These are phyloP conservation scores for Lactuca sativa DNA, from an alignment of 129 eudicot species.

Conservation along the genomic window DNA sequence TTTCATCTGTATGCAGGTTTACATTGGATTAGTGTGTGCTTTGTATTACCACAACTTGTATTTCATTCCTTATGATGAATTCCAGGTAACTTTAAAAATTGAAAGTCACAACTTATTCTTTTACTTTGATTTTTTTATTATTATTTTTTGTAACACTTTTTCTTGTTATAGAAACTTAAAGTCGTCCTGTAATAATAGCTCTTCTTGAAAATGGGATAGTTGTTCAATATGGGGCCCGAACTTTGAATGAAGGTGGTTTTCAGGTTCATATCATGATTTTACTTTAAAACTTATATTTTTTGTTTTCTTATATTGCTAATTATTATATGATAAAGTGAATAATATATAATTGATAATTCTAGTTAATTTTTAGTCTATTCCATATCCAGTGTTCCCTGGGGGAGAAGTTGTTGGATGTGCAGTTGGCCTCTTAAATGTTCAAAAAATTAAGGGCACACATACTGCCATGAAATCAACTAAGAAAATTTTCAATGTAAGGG, in stretches of 20 bases:
- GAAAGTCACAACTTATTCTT: not conserved
- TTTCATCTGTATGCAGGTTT: slow-evolving; percentile 48
- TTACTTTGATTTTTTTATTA: not conserved
- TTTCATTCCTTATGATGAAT: slow-evolving; percentile 90
- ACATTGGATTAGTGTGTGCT: slow-evolving; percentile 91
- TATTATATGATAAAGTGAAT: slow-evolving; percentile 25
- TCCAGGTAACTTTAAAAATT: slow-evolving; percentile 76
- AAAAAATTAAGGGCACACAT: slow-evolving; percentile 95
- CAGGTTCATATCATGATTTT: slow-evolving; percentile 57
- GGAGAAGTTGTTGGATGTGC: slow-evolving; percentile 98
- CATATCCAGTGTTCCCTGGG: slow-evolving; percentile 99
- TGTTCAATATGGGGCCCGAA: slow-evolving; percentile 94
- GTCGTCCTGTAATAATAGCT: slow-evolving; percentile 79
- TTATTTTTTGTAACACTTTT: slow-evolving; percentile 4
- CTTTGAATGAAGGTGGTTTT: slow-evolving; percentile 98
- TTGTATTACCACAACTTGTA: slow-evolving; percentile 84
- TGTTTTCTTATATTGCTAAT: not conserved
- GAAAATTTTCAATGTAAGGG: too few species aligned
- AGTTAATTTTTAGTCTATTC: slow-evolving; percentile 93
- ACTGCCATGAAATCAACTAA: slow-evolving; percentile 99
- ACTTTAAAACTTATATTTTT: not conserved
- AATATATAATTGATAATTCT: slow-evolving; percentile 57
- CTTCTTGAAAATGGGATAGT: slow-evolving; percentile 88
- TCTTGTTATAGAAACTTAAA: slow-evolving; percentile 66
- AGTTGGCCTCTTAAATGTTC: slow-evolving; percentile 95